These are phyloP conservation scores for Monosporascus sp. DNA, from an alignment of 2,329 filamentous ascomycete species.

Conservation along the genomic window DNA sequence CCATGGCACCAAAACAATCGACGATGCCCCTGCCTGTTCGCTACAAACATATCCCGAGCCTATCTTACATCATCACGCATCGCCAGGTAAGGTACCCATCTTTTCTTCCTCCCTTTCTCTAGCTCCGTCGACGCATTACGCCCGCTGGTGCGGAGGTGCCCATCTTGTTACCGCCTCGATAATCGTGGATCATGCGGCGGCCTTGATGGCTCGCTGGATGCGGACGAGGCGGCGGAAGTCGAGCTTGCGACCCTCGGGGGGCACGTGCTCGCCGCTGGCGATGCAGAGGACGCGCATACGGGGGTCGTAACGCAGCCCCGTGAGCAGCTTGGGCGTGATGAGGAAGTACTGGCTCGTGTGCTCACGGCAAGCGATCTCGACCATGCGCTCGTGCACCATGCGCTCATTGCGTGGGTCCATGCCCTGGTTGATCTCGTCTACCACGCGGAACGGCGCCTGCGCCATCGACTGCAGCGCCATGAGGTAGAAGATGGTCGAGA, in stretches of 20 bases:
- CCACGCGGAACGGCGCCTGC: constrained; percentile 91
- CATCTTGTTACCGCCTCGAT: too few species aligned
- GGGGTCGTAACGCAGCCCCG: constrained; percentile 75
- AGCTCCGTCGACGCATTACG: too few species aligned
- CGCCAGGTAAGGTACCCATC: too few species aligned
- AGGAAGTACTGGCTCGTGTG: constrained; percentile 86
- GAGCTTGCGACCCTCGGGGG: constrained; percentile 44
- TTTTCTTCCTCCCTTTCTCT: too few species aligned
- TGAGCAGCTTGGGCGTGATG: constrained; percentile 92
- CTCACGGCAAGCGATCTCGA: constrained; percentile 89
- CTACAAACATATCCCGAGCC: too few species aligned
- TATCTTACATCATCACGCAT: too few species aligned
- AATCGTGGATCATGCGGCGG: constrained; percentile 13
- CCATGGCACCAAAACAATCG: too few species aligned
- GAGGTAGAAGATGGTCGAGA: constrained; percentile 97
- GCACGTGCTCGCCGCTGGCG: constrained; percentile 76
- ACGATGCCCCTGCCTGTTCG: too few species aligned
- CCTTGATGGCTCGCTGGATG: constrained; percentile 28
- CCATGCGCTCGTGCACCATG: constrained; percentile 97
- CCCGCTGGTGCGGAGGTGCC: too few species aligned
- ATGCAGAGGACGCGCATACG: constrained; percentile 95
- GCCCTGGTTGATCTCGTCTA: constrained; percentile 99
- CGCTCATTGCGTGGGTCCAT: constrained; percentile 99
- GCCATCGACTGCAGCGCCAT: constrained; percentile 96
- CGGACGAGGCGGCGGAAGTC: constrained; percentile 43